These are phyloP conservation scores for Pseudogymnoascus pannorum DNA, from an alignment of 2,329 filamentous ascomycete species.

Conservation along the genomic window DNA sequence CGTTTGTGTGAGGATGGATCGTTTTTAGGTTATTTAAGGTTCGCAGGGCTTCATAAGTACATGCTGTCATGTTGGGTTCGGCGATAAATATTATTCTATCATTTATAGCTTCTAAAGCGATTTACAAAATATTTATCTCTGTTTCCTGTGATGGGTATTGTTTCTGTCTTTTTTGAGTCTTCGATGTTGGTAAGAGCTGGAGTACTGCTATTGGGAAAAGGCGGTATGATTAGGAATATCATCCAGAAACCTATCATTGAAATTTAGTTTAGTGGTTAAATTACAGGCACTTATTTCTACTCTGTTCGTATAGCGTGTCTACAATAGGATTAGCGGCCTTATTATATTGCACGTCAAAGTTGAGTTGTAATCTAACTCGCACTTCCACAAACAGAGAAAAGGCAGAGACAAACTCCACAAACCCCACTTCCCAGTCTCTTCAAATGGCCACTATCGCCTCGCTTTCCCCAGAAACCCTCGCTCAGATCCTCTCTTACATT, in stretches of 20 bases:
- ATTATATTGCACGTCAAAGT: background rate
- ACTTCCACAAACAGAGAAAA: background rate
- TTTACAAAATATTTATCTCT: background rate
- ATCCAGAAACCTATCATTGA: background rate
- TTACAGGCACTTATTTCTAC: background rate
- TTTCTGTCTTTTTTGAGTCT: background rate
- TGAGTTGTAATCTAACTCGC: background rate
- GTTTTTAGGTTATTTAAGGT: background rate
- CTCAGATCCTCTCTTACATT: background rate
- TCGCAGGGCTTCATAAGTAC: background rate
- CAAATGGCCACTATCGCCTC: constrained; percentile 7
- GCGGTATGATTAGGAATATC: background rate
- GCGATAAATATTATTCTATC: background rate
- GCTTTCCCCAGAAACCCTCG: constrained; percentile 4
- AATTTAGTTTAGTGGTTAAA: background rate
- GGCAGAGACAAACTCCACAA: background rate
- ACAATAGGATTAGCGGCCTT: background rate
- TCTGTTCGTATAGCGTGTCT: background rate
- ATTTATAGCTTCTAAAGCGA: background rate
- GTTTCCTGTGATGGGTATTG: background rate
- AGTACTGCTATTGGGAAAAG: background rate
- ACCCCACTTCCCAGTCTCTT: background rate
- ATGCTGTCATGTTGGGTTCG: background rate
- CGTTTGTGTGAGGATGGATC: background rate
- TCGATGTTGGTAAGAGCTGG: background rate